Conservation (phyloP, 495 filamentous ascomycete species). For the Penicillium paradoxum region DNA sequence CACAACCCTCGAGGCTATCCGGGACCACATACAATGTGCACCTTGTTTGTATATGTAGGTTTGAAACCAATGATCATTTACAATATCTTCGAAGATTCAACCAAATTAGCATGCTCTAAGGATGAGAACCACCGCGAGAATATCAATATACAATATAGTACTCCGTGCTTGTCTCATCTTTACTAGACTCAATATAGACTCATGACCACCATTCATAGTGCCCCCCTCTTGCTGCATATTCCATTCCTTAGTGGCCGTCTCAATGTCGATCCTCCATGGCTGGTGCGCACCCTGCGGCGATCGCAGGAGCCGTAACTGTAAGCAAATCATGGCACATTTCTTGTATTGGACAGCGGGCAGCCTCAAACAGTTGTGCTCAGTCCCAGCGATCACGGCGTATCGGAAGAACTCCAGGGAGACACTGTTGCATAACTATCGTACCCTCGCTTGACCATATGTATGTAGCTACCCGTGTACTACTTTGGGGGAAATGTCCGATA, state of each 20-base stretch:
- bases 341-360: constrained; percentile 1
- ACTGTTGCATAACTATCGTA: constrained; percentile 10
- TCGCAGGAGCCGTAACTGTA: constrained; percentile 1
- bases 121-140: too few species aligned
- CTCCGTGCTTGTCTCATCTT: not conserved
- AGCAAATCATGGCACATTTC: not conserved
- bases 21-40: not conserved
- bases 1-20: not conserved
- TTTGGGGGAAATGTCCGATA: constrained; percentile 6
- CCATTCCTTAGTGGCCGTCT: not conserved
- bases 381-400: constrained; percentile 7
- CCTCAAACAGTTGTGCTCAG: not conserved
- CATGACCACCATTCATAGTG: not conserved
- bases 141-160: too few species aligned
- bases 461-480: constrained; percentile 7
- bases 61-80: not conserved
- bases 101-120: too few species aligned
- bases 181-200: not conserved
- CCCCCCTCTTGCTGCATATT: constrained; percentile 1
- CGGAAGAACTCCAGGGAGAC: constrained; percentile 11
- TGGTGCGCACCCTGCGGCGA: constrained; percentile 14
- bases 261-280: constrained; percentile 8
- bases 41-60: not conserved
- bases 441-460: not conserved
- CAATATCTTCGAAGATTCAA: too few species aligned